Base-by-base conservation (phyloP, 805 yeast genomes). In the Hanseniaspora clermontiae region DNA sequence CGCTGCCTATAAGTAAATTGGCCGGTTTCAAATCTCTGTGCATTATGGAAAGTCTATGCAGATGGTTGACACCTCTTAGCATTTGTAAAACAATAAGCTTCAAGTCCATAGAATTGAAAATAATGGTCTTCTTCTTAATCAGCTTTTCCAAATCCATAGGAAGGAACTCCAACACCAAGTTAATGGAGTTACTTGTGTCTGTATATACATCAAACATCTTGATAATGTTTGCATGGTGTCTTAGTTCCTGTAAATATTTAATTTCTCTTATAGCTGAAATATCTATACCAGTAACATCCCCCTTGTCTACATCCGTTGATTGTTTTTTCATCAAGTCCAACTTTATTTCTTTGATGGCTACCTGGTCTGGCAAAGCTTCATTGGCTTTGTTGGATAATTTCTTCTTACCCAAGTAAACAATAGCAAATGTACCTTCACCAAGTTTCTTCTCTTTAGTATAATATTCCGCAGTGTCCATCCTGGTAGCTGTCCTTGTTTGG, bases 371-470 rank as follows among this genome's bases (percentile, higher is more conserved):
- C 59, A 14, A 64, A 60, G 6, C 65, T 50, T 70, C 68, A 32
- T 80, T 76, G 50, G 70, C 74, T 14, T 14, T 29, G 15, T 36
- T 31, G 10, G 47, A 29, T 38, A 27, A 5, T 12, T 73, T 61
- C 65, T 84, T 84, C 43, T 76, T 80, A 1, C 97, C 97, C 15
- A 90, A 74, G 64, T 83, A 88, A 6, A 93, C 99, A 57, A 90
- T 95, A 49, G 99, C 99, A 72, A 91, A 93, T 0, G 99, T 93
- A 70, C 99, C 99, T 71, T 93, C 99, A 66, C 99, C 99, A 32
- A 93, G 97, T 66, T 89, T 90, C 61, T 79, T 81, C 57, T 89
- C 96, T 65, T 57, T 57, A 1, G 42, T 29, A 15, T 51, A 57
- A 6, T 32, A n/a, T 2, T 43, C 50, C 1, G 46, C 38, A n/a